Base-by-base conservation (phyloP, 768 basidiomycete species). In the Serendipita indica region DNA sequence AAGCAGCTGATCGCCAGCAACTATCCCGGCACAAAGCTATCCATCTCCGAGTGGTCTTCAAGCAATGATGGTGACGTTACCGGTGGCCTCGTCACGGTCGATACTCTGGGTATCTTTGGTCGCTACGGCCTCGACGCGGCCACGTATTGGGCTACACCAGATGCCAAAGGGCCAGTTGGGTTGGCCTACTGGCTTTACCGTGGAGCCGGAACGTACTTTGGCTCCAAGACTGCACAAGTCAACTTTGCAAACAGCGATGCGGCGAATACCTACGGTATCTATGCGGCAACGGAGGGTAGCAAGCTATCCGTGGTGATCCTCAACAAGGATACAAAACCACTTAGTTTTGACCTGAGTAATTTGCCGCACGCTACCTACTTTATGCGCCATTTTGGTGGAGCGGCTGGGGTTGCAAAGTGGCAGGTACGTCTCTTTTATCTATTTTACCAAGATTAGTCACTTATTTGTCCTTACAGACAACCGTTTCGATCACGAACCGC, bases 21-120 rank as follows among this genome's bases (percentile, higher is more conserved):
- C 65, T 79, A 78, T 64, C 78, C 78, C n/a, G 77, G 77, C 18
- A 78, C 77, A 37, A 77, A 76, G 64, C 65, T 79, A 35, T 77
- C 77, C 14, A 68, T 79, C 57, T 72, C 73, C 62, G 78, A 79
- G 64, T 79, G 75, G 75, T 70, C 67, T 62, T 75, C 77, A 0
- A 73, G 73, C 2, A 67, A 65, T 52, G 78, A 79, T 62, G 70
- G 69, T 16, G 78, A 79, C 63, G 64, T 79, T 58, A 78, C 77
- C 30, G 78, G 78, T 20, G 78, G 77, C 33, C 70, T 79, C 32
- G 69, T 77, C 22, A 73, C 76, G 1, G 78, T 68, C 18, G 78
- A 79, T 62, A 63, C 67, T 14, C 72, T 79, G 10, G 78, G 78
- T 27, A 74, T 79, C 58, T 79, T 74, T 63, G 78, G 78, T 4